Base-by-base conservation (phyloP, 805 yeast species). In the Cyberlindnera japonica region DNA sequence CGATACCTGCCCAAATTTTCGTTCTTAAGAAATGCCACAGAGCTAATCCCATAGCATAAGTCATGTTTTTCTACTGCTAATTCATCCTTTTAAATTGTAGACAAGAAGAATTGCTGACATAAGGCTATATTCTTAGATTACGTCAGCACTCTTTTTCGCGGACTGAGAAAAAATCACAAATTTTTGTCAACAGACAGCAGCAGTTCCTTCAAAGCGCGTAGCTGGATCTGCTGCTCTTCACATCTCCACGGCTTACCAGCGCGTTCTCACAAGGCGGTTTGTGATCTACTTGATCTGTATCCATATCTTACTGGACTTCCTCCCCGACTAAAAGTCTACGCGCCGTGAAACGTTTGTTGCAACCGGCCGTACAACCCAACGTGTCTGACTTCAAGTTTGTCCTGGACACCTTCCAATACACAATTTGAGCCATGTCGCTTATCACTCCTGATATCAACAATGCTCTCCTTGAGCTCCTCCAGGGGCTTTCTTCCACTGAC, bases 401-500 rank as follows among this genome's bases (percentile, higher is more conserved):
- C 30, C 6, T 15, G 11, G 19, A n/a, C 18, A 22, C n/a, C 8
- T 8, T 22, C 24, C 24, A 22, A 8, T 11, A 22, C 8, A 22
- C 24, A 22, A 11, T 22, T 22, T 12, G 6, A 19, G 36, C 20
- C 20, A 68, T 68, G 72, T 62, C 69, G n/a, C 59, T 59, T 7
- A 49, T 86, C 45, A 82, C 93, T 22, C 71, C 73, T 19, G 88
- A 85, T 26, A 74, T 76, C 30, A 73, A 76, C 40, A 63, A 57
- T 24, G 75, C 76, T 3, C 66, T 88, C 50, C 49, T 65, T 16
- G 72, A 73, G 47, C 71, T 89, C 30, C 66, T 88, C 25, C 64
- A 67, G 48, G 87, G 82, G 15, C 75, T 91, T 47, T 75, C 89
- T 8, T 83, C 97, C 5, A 70, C 95, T 8, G 88, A 90, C 53